Percentiles rank a stretch among this genome's conserved stretches.
phyloP scores from a whole-genome alignment of 1,139 yeast genomes.

The Lodderomyces elongisporus region DNA sequence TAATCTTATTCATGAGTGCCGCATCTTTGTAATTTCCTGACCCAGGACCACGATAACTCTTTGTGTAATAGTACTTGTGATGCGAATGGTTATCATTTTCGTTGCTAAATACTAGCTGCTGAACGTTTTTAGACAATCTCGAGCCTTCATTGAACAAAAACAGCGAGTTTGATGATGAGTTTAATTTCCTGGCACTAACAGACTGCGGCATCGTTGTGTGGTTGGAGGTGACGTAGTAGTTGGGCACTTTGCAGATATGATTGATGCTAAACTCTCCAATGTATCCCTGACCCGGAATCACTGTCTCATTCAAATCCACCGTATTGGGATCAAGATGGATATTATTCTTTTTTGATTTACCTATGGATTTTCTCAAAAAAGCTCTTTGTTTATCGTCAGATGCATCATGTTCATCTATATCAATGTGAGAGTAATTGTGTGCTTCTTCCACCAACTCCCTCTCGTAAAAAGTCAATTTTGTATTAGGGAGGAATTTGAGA shows the following conservation, averaged over 20 bases:
- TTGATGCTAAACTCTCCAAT: constrained; percentile 41
- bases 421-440: constrained; percentile 23
- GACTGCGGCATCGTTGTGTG: constrained; percentile 17
- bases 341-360: constrained; percentile 29
- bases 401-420: constrained; percentile 15
- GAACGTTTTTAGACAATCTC: constrained; percentile 32
- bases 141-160: constrained; percentile 18
- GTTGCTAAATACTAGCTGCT: constrained; percentile 31
- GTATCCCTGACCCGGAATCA: constrained; percentile 44
- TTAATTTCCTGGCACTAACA: constrained; percentile 16
- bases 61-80: constrained; percentile 37
- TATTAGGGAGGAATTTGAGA: constrained; percentile 22
- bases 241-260: constrained; percentile 41
- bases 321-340: constrained; percentile 37
- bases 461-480: constrained; percentile 29
- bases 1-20: constrained; percentile 37
- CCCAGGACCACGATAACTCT: constrained; percentile 43
- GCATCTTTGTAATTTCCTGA: constrained; percentile 47
- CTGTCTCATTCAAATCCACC: constrained; percentile 36
- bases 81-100: constrained; percentile 34
- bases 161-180: constrained; percentile 19
- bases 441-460: constrained; percentile 27
- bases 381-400: constrained; percentile 9
- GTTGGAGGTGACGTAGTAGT: constrained; percentile 34
- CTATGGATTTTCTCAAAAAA: constrained; percentile 23